Conservation (phyloP, 2,329 filamentous ascomycete genomes). For the Phaeosphaeria sp. region DNA sequence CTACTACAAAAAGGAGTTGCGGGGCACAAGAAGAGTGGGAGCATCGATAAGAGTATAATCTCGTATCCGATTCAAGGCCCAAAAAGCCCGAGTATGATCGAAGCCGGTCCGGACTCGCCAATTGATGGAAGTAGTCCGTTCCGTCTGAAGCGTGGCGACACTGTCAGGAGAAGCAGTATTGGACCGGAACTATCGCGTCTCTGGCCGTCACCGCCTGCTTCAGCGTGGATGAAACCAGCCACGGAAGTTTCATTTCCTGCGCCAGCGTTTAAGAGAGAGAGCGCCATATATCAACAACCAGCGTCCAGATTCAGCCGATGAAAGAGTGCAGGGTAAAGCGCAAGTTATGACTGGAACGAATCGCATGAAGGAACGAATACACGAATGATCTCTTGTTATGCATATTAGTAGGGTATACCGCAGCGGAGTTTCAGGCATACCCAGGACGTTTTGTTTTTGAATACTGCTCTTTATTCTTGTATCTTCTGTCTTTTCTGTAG, state of each 20-base stretch:
- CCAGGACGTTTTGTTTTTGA: conserved; percentile 13
- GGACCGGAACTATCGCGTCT: conserved; percentile 21
- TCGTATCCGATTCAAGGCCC: background rate
- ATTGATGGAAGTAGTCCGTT: conserved; percentile 40
- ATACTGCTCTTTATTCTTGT: conserved; percentile 14
- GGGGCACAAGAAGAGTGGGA: background rate
- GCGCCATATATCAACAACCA: conserved; percentile 9
- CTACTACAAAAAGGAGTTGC: background rate
- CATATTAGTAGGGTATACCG: background rate
- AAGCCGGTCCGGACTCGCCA: conserved; percentile 27
- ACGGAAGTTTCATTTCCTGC: background rate
- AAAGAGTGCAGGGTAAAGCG: background rate
- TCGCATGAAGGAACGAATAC: conserved; percentile 1
- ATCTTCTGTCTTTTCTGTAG: conserved; percentile 30
- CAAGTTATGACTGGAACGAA: too few relatives aligned
- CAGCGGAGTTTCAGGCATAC: conserved; percentile 27
- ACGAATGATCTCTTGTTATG: background rate
- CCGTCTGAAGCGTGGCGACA: conserved; percentile 36
- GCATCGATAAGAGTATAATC: background rate
- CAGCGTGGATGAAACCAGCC: conserved; percentile 11
- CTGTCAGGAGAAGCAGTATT: conserved; percentile 22
- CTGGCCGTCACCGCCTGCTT: conserved; percentile 27
- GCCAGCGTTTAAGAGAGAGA: conserved; percentile 8
- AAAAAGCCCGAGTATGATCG: background rate
- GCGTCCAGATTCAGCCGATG: background rate